Base-by-base conservation (phyloP, 306 rosid species). In the Malus asiatica region DNA sequence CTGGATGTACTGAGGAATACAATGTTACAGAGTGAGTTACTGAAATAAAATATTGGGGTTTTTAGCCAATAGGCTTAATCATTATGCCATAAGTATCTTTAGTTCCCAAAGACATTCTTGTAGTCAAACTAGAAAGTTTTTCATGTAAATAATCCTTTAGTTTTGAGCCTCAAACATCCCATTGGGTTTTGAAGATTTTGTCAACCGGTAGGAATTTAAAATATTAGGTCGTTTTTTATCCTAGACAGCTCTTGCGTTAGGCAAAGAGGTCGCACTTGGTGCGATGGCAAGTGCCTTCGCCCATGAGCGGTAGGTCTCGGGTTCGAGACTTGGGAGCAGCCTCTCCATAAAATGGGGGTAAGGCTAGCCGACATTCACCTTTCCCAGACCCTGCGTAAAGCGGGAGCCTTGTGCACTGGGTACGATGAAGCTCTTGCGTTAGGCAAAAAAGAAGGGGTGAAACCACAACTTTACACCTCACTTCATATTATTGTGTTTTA, bases 1-100 rank as follows among this genome's bases (percentile, higher is more conserved):
- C 97, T 77, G 98, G 98, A 78, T 93, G 97, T 83, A 74, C 96
- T 1, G 98, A 93, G 87, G 98, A 90, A 85, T 93, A 93, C 78
- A 68, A 71, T 68, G 85, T 93, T 68, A 77, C 89, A 27, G 84
- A 86, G 98, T 93, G 82, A 83, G 93, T 87, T 78, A 66, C 65
- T 55, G 40, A 46, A 76, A 57, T 29, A 29, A 57, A 32, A 23
- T 66, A 12, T 27, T 72, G 8, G 61, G 11, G 61, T 20, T 57
- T 8, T 19, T 20, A 48, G 11, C 8, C 25, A 59, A 1, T 6
- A 22, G 64, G 12, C 64, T 7, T 4, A 59, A 59, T 59, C 32
- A 4, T 59, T 4, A 23, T 23, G 13, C 14, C 64, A 59, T 22
- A 23, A 59, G 16, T 14, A 59, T 59, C 30, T 15, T 59, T 23